Conservation (phyloP, 352 stramenopile species). For the Phytophthora vignae region DNA sequence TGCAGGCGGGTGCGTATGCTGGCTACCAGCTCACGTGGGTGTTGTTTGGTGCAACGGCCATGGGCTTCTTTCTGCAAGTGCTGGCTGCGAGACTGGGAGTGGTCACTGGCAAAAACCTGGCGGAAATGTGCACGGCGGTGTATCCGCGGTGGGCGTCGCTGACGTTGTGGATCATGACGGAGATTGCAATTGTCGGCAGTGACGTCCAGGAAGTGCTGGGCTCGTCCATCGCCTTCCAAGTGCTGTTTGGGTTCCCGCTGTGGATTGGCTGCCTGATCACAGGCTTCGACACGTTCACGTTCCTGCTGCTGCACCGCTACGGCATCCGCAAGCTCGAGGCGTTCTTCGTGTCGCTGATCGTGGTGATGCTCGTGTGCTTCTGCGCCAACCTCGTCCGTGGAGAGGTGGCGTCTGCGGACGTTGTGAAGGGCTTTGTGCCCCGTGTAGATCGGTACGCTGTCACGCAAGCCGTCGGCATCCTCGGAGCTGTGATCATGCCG, state of each 20-base stretch:
- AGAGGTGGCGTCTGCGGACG: slow-evolving; percentile 66
- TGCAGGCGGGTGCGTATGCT: slow-evolving; percentile 92
- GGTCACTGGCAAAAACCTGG: slow-evolving; percentile 92
- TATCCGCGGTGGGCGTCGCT: slow-evolving; percentile 85
- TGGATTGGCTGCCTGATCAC: slow-evolving; percentile 92
- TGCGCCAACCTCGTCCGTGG: slow-evolving; percentile 91
- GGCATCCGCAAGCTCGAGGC: slow-evolving; percentile 94
- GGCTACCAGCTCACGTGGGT: slow-evolving; percentile 94
- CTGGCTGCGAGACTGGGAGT: slow-evolving; percentile 93
- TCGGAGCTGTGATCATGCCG: slow-evolving; percentile 97
- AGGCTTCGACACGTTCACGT: slow-evolving; percentile 94
- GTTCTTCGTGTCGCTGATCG: slow-evolving; percentile 94
- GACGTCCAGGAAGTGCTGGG: slow-evolving; percentile 94
- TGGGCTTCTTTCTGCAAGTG: slow-evolving; percentile 94
- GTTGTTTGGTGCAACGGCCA: slow-evolving; percentile 88
- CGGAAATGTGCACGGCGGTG: slow-evolving; percentile 83
- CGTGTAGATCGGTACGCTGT: slow-evolving; percentile 77
- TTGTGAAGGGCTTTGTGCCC: slow-evolving; percentile 87
- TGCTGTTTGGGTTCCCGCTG: slow-evolving; percentile 91
- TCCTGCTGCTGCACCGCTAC: slow-evolving; percentile 93
- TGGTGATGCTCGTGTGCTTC: slow-evolving; percentile 95
- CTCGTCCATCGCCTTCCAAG: slow-evolving; percentile 92
- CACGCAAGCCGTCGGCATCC: slow-evolving; percentile 90
- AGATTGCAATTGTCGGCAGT: slow-evolving; percentile 93
- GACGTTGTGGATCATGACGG: slow-evolving; percentile 92